phyloP scores from a whole-genome alignment of 352 stramenopile species.

The Phytophthora multivora region DNA sequence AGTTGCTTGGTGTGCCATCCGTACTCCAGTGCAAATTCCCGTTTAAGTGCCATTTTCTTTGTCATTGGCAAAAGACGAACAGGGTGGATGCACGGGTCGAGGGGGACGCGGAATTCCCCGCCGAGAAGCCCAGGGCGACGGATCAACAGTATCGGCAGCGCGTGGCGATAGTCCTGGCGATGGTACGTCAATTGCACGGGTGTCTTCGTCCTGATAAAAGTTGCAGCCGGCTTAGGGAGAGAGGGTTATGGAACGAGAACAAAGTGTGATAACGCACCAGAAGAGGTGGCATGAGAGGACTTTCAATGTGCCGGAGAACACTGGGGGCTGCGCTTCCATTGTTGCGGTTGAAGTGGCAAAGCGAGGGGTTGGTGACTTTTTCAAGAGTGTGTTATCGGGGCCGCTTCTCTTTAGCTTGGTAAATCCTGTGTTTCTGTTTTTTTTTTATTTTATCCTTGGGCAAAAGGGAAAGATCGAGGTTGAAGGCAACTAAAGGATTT shows the following conservation, averaged over 20 bases:
- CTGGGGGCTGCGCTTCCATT: slow-evolving; percentile 30
- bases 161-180: slow-evolving; percentile 35
- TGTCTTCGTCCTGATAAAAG: slow-evolving; percentile 30
- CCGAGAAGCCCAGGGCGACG: slow-evolving; percentile 26
- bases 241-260: background rate
- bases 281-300: slow-evolving; percentile 26
- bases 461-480: slow-evolving; percentile 13
- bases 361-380: slow-evolving; percentile 9
- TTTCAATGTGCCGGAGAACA: slow-evolving; percentile 41
- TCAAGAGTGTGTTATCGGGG: slow-evolving; percentile 1
- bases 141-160: slow-evolving; percentile 33
- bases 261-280: slow-evolving; percentile 24
- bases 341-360: slow-evolving; percentile 3
- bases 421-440: slow-evolving; percentile 31
- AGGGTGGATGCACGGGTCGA: slow-evolving; percentile 41
- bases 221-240: slow-evolving; percentile 1
- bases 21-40: slow-evolving; percentile 37
- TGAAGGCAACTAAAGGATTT: slow-evolving; percentile 14
- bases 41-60: slow-evolving; percentile 19
- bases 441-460: slow-evolving; percentile 8
- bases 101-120: slow-evolving; percentile 31
- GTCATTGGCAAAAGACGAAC: slow-evolving; percentile 24
- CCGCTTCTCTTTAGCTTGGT: slow-evolving; percentile 1
- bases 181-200: slow-evolving; percentile 34
- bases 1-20: slow-evolving; percentile 35